Base-by-base conservation (phyloP, 352 stramenopile species). In the Lagenidium giganteum region DNA sequence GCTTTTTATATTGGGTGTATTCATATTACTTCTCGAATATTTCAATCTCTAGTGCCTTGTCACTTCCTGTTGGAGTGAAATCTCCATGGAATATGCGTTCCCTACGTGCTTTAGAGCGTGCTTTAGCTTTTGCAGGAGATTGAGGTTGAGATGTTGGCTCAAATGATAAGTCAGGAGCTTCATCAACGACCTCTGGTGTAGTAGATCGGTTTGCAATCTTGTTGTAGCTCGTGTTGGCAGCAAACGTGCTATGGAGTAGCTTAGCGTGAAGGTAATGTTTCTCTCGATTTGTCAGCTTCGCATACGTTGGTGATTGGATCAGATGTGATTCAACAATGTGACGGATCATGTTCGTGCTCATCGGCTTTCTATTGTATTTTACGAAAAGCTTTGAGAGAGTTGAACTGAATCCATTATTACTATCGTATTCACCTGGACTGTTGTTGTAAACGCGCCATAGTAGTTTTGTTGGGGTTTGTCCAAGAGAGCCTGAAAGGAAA, bases 261-360 rank as follows among this genome's bases (percentile, higher is more conserved):
- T 46, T 53, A 8, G 35, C 25, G 25, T 55, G 45, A 7, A 53
- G 29, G 32, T 45, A 27, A 12, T 46, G 27, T 28, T 53, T 53
- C 35, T 53, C 27, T n/a, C 26, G 24, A 46, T 53, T 53, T 17
- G 45, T 53, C 4, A 53, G 20, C 20, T 40, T 44, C 16, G 45
- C 33, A 40, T 53, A 53, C 17, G 9, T 18, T 20, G 45, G 45
- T 2, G 39, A 48, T 42, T 55, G 39, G 14, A 55, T 55, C 5
- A 55, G 23, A 40, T 55, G 47, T 28, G 47, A 55, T 23, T 55
- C 47, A 48, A 27, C 37, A 29, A 55, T 55, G 29, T 55, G 47
- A 24, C 47, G 37, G 22, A 55, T 55, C 38, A 55, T 55, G 25
- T 55, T 55, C 47, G 48, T 55, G 27, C 17, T 42, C 38, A 55